Conservation (phyloP, 805 yeast genomes). For the Suhomyces sp. region DNA sequence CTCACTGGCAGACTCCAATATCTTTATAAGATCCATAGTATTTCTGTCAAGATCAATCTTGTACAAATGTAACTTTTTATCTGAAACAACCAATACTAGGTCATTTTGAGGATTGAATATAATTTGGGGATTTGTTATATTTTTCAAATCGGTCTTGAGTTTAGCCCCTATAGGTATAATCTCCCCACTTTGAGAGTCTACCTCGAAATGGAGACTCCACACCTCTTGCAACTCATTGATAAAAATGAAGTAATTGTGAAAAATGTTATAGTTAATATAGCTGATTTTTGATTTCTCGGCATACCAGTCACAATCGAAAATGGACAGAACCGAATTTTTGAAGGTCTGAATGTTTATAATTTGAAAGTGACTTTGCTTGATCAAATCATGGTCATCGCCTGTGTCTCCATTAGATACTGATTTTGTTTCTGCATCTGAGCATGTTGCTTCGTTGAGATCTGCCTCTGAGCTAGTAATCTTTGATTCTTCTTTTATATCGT, state of each 20-base stretch:
- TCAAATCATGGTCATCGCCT: background rate
- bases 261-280: conserved; percentile 23
- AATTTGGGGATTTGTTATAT: background rate
- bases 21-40: background rate
- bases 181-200: background rate
- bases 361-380: conserved; percentile 21
- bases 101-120: conserved; percentile 24
- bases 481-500: background rate
- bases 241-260: conserved; percentile 26
- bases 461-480: background rate
- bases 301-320: conserved; percentile 32
- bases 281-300: conserved; percentile 13
- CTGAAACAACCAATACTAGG: conserved; percentile 15
- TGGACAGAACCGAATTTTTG: conserved; percentile 24
- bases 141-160: background rate
- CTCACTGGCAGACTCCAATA: background rate
- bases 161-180: conserved; percentile 2
- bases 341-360: conserved; percentile 31
- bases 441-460: background rate
- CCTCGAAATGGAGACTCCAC: conserved; percentile 15
- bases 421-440: background rate
- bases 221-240: conserved; percentile 24
- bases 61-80: conserved; percentile 6
- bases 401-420: background rate
- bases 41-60: conserved; percentile 6